Evolutionary conservation across 768 basidiomycete species (phyloP), one percentile per base, ranked within the genome.

Genomic region (Auriscalpium orientale): DNA sequence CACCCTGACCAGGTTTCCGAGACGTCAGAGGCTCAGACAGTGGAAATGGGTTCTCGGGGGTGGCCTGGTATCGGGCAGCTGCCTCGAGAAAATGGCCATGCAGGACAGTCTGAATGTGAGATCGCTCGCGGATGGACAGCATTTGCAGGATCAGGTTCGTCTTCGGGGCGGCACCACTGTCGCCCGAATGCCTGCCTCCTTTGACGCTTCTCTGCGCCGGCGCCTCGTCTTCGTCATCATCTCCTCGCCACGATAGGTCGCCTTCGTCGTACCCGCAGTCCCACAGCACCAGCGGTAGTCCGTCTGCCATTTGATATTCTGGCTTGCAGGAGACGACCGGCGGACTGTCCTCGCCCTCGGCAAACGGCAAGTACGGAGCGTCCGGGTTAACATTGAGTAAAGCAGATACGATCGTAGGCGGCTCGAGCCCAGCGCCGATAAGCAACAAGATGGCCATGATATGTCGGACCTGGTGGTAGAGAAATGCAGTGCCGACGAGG

Each of bases 401-500:
- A 11, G 83, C 74, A 11, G 81, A 73, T 13, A 98, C 74, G 56
- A 95, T 74, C 18, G 76, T 76, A 0, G 91, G 87, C 7, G 72
- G 65, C 66, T 98, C 95, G 54, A 93, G 77, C 0, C 88, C 82
- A 0, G 86, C 70, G 16, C 94, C 95, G 51, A 95, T 80, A 49
- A 97, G 83, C 70, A 98, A 91, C 18, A 98, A 77, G 50, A 95
- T 68, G 2, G 89, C 90, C 81, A 97, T 88, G 71, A 97, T 95
- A 64, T 95, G 92, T 38, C 95, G 81, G 13, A 97, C 95, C 75
- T 97, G 95, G 70, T 98, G 92, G 71, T 94, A 98, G 44, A 98
- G 75, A 67, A 95, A 97, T 1, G 93, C 95, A 1, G 77, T 84
- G 0, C 95, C 95, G 21, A 87, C 72, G 40, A 98, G 83, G 69